Percentiles rank a stretch among this genome's conserved stretches.
phyloP scores from a whole-genome alignment of 2,329 filamentous ascomycete species.

The Curvularia sp. region DNA sequence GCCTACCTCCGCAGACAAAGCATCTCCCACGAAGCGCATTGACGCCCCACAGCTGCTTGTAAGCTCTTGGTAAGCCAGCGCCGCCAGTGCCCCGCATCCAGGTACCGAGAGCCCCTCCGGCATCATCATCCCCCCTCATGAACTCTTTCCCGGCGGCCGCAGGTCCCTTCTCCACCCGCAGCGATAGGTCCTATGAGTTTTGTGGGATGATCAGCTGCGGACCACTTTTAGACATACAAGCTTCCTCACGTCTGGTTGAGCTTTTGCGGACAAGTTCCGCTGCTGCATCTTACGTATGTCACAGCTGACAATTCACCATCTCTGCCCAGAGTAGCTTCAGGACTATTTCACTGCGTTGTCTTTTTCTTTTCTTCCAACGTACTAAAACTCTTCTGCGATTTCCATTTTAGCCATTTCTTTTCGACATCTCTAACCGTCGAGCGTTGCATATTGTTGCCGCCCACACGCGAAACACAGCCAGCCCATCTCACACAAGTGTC shows the following conservation, averaged over 20 bases:
- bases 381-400: not conserved
- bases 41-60: constrained; percentile 6
- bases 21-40: not conserved
- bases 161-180: not conserved
- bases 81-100: constrained; percentile 21
- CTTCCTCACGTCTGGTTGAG: not conserved
- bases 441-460: not conserved
- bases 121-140: constrained; percentile 19
- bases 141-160: constrained; percentile 17
- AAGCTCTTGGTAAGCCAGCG: constrained; percentile 24
- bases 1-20: not conserved
- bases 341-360: not conserved
- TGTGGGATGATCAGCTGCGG: constrained; percentile 12
- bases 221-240: not conserved
- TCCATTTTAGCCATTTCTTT: not conserved
- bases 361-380: not conserved
- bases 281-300: not conserved
- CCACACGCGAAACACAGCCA: not conserved
- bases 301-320: constrained; percentile 3
- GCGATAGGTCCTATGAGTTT: constrained; percentile 17
- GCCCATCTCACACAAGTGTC: not conserved
- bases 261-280: constrained; percentile 15
- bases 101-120: constrained; percentile 25
- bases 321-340: not conserved
- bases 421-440: not conserved